Evolutionary conservation across 2,329 filamentous ascomycete species (phyloP).

Genomic region (Penicillium sp.): DNA sequence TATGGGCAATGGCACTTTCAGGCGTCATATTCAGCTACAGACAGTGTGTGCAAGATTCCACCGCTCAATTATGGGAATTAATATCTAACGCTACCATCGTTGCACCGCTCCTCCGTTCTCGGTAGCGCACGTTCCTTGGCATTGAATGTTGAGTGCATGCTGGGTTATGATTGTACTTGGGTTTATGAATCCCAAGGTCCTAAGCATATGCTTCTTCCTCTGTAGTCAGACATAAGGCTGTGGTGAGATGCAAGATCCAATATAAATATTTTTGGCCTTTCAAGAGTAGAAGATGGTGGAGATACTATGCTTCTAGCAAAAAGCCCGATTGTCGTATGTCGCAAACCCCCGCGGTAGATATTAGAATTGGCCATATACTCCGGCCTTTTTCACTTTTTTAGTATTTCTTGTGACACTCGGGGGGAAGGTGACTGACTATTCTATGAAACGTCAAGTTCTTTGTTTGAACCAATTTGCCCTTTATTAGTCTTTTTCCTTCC

Average conservation of each 20-base stretch:
- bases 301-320: neutral
- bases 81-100: neutral
- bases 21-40: too few species aligned
- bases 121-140: neutral
- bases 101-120: neutral
- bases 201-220: too few species aligned
- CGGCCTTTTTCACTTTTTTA: neutral
- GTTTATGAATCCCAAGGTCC: too few species aligned
- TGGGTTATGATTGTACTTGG: neutral
- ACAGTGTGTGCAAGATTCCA: too few species aligned
- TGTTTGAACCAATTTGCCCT: too few species aligned
- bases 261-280: too few species aligned
- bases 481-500: neutral
- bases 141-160: neutral
- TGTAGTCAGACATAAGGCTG: too few species aligned
- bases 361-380: conserved; percentile 2
- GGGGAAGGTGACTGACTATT: neutral
- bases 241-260: neutral
- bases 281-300: too few species aligned
- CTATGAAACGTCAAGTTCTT: neutral
- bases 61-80: too few species aligned
- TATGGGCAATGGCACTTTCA: too few species aligned
- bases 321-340: neutral
- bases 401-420: neutral
- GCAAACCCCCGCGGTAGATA: neutral